Base-by-base conservation (phyloP, 2,329 filamentous ascomycete species). In the Cyphellophora europaea region DNA sequence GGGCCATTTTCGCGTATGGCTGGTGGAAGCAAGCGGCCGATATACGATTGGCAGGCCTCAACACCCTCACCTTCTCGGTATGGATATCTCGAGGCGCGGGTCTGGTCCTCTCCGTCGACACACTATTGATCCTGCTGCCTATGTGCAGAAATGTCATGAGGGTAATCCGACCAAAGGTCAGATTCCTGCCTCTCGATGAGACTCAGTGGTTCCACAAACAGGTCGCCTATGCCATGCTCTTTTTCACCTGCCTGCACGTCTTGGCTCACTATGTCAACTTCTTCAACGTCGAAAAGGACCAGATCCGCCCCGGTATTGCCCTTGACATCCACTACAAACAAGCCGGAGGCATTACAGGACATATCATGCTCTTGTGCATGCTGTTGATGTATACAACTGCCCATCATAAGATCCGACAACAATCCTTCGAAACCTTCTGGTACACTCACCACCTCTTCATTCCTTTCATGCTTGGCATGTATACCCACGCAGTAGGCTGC, bases 301-400 rank as follows among this genome's bases (percentile, higher is more conserved):
- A 95, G 56, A 73, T 95, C 35, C 79, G 91, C 34, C 79, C 81
- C 2, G 73, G 83, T 30, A 76, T 77, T 3, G 91, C 91, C 3
- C 62, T 96, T 5, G 72, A 96, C 53, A 94, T 96, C 45, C 91
- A 96, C 60, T 98, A 94, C 57, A 73, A 76, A 1, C 75, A 94
- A 55, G 74, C 87, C 32, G 88, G 86, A 52, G 91, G 91, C 42
- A 82, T 96, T 43, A 98, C 91, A 2, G 91, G 91, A 5, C 91
- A 98, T 60, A 74, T 95, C 43, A 98, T 98, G 91, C 74, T 96
- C 16, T 70, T 98, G n/a, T 96, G 88, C 71, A 98, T 98, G 91
- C 66, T 98, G 44, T 65, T 98, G 44, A 98, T 98, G 72, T 98
- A 93, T 64, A 98, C 91, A 2, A 95, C 88, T 0, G 82, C 91